Evolutionary conservation across 2,329 filamentous ascomycete species (phyloP), one percentile per base, ranked within the genome.

Genomic region (Thielaviopsis punctulata): DNA sequence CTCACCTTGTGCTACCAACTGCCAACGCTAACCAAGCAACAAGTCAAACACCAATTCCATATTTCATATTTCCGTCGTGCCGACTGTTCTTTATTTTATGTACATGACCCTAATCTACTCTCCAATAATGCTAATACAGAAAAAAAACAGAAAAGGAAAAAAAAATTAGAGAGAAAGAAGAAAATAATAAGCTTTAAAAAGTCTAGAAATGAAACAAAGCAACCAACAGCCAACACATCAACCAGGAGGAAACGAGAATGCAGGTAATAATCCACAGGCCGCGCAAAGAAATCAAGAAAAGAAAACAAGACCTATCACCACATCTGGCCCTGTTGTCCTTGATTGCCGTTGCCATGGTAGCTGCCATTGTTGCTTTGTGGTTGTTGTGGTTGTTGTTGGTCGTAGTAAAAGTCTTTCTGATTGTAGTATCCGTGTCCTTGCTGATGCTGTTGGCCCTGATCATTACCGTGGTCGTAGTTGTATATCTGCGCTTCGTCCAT

Each of bases 401-500:
- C 27, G 25, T 51, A 23, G 27, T 51, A 51, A 25, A 45, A 51
- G 41, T 51, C 49, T 30, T 51, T 51, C n/a, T 51, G 49, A 12
- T 46, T 24, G 25, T 51, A 51, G 30, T 51, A 51, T 1, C 43
- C 41, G 2, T 18, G 10, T 5, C 36, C 24, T 27, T 46, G 39
- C 19, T 44, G 33, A 4, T 49, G 19, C 45, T 44, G 33, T 12
- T 49, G 19, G 23, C 23, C 33, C 18, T 52, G 52, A 12, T 49
- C 50, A 15, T 36, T 36, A 22, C 53, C 48, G 30, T 52, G 53
- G 18, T 56, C 70, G 56, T 75, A 72, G 59, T 75, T 71, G 57
- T 74, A 75, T 39, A 73, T 72, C 56, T 73, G 71, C 55, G 70
- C 70, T 56, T 73, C 70, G 56, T 75, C 71, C 52, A 72, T 68